Conservation (phyloP, 1,139 yeast species). For the Taphrina wiesneri region DNA sequence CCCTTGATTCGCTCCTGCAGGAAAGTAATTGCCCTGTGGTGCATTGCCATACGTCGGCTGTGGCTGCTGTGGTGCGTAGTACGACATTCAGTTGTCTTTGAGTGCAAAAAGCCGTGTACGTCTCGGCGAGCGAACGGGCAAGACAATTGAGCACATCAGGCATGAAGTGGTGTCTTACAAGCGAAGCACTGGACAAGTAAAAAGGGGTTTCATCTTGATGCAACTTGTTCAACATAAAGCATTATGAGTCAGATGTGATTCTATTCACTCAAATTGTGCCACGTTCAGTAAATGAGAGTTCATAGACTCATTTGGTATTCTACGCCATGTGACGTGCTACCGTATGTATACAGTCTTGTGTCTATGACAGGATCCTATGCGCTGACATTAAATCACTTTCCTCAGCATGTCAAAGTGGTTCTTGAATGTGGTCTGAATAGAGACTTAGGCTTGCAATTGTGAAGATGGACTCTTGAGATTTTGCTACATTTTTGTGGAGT, state of each 20-base stretch:
- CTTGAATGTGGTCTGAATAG: no score
- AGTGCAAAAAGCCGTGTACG: neutral
- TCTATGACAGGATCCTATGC: no score
- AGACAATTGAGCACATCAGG: neutral
- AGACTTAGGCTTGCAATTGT: no score
- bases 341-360: no score
- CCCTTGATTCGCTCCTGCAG: neutral
- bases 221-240: neutral
- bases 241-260: neutral
- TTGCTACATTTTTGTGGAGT: no score
- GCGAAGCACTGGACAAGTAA: no score
- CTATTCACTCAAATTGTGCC: neutral
- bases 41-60: slow-evolving; percentile 4
- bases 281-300: neutral
- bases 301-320: no score
- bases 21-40: neutral
- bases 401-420: no score
- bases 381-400: no score
- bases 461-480: no score
- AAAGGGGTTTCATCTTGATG: neutral
- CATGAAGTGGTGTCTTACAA: no score
- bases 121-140: neutral
- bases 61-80: neutral
- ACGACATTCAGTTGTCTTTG: neutral
- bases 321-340: no score